Base-by-base conservation (phyloP, 352 stramenopile species). In the Globisporangium solare region DNA sequence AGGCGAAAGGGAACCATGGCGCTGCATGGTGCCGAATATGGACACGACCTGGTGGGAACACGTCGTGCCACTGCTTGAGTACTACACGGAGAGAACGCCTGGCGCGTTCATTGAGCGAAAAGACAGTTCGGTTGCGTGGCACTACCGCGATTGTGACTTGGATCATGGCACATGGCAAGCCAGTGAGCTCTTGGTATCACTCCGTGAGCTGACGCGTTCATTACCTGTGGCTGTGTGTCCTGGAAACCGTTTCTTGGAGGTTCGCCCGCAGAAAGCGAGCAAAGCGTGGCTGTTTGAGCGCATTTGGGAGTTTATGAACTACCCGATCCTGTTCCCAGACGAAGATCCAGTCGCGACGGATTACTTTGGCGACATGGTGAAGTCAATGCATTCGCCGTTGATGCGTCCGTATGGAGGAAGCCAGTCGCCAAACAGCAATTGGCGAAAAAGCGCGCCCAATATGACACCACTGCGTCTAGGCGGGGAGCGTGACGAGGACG, bases 121-220 rank as follows among this genome's bases (percentile, higher is more conserved):
- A 31, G 82, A 91, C 42, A 89, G 79, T 55, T 95, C 85, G 8
- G 70, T 96, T 18, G 83, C 88, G 18, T 97, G 89, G 89, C 87
- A 97, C 63, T 97, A 97, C 62, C 77, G 79, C 12, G 87, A 96
- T 47, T 92, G 83, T 47, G 88, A 97, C 66, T 64, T 89, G 27
- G 83, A 96, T 52, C 86, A 94, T 52, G 87, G 87, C 0, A 61
- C 89, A 45, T 96, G 87, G 89, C 87, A 97, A 76, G 89, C 89
- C 3, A 96, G 89, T 56, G 89, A 97, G 56, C 70, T 97, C 54
- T 54, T 92, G 48, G 81, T 91, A 14, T 88, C 83, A 0, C 54
- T 93, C 17, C 80, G 83, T 2, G 83, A 93, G 46, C 76, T 93
- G 45, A 90, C 83, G 18, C 67, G 80, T 22, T 83, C 79, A 3